A percentile compares a stretch with the other conserved stretches of the same genome.
These are phyloP conservation scores for Phytophthora idaei DNA, from an alignment of 352 stramenopile genomes.

Conservation along the genomic window DNA sequence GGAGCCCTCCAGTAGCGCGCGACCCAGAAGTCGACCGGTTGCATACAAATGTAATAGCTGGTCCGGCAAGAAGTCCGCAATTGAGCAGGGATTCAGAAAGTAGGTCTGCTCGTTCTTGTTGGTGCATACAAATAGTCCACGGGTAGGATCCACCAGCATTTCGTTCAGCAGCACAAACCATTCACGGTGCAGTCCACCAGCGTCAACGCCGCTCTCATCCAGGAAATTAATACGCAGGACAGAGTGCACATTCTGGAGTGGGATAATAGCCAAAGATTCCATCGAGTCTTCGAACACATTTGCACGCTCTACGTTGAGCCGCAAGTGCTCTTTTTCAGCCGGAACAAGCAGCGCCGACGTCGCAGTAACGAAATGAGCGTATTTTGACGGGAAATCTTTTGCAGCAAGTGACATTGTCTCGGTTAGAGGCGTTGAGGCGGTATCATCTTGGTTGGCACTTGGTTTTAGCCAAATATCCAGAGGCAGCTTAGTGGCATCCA, in stretches of 20 bases:
- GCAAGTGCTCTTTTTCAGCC: slow-evolving; percentile 28
- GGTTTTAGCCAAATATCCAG: neutral
- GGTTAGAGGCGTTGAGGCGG: slow-evolving; percentile 2
- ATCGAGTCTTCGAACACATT: slow-evolving; percentile 44
- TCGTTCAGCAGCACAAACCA: slow-evolving; percentile 72
- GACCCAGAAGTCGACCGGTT: slow-evolving; percentile 42
- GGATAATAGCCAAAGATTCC: slow-evolving; percentile 38
- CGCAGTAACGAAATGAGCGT: slow-evolving; percentile 38
- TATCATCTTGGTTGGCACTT: neutral
- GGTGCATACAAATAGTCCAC: slow-evolving; percentile 35
- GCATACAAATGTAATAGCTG: slow-evolving; percentile 40
- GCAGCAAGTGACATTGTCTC: slow-evolving; percentile 20
- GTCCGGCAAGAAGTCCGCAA: slow-evolving; percentile 26
- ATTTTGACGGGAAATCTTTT: slow-evolving; percentile 40
- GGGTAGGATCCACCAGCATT: slow-evolving; percentile 31
- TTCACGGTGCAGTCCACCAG: slow-evolving; percentile 68
- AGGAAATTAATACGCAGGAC: slow-evolving; percentile 63
- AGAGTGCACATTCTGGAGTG: slow-evolving; percentile 33
- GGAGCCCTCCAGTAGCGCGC: slow-evolving; percentile 77
- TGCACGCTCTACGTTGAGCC: slow-evolving; percentile 34
- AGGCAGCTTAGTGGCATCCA: slow-evolving; percentile 22
- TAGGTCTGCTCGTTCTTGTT: slow-evolving; percentile 48
- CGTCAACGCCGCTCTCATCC: slow-evolving; percentile 65
- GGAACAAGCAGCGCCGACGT: slow-evolving; percentile 27
- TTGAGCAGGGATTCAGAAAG: slow-evolving; percentile 42